Evolutionary conservation across 306 rosid species (phyloP), one percentile per base, ranked within the genome.

Genomic region (Astragalus membranaceus): DNA sequence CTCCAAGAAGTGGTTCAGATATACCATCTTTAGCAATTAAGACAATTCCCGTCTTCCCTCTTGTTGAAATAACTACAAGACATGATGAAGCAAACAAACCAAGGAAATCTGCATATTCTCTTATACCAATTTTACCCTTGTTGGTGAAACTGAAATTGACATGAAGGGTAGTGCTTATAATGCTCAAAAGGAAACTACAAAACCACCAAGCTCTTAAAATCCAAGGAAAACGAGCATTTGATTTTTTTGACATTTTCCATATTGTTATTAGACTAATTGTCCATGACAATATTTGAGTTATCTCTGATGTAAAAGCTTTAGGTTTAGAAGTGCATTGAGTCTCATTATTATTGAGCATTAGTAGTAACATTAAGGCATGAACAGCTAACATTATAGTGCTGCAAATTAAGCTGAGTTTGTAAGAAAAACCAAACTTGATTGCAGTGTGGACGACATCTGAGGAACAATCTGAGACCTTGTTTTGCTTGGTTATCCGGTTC

Each of bases 151-250:
- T 74, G 29, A 78, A 78, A 75, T 82, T 73, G 5, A 58, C 59
- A 73, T 85, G 87, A 59, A 87, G 47, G 4, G 68, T 80, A 67
- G 82, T 63, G 51, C 69, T 68, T 17, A 75, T 30, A 15, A 80
- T 68, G 64, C 83, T 63, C 84, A 85, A 8, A 50, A 87, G 10
- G 69, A 84, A 94, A 75, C 78, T 85, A 75, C 84, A 85, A 59
- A 87, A 20, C 97, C 98, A 94, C 98, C 97, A 94, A 29, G 82
- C 82, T 73, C 98, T 83, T 48, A 94, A 72, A 60, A 84, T 35
- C 97, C 96, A 90, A 37, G 90, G 90, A 77, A 88, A 88, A 48
- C 64, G 70, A 37, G 72, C n/a, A 35, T 72, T 47, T 57, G 67
- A 26, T 2, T 26, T 26, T 69, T 51, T 85, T 62, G 82, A 67